Percentiles rank a stretch among this genome's conserved stretches.
phyloP scores from a whole-genome alignment of 1,139 yeast genomes.

The Blastobotrys ciferrii region DNA sequence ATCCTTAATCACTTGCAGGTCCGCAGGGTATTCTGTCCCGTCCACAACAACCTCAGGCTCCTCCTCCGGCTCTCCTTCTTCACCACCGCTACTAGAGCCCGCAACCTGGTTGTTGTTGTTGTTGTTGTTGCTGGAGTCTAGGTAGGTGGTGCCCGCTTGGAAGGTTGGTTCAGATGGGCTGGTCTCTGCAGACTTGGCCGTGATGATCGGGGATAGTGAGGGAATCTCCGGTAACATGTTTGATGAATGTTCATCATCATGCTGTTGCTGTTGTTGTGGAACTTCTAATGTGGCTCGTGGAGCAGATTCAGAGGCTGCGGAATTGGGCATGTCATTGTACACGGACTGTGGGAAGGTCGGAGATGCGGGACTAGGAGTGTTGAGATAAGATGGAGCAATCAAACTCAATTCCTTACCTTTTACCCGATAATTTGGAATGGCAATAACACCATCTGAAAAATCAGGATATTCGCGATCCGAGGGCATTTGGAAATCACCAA shows the following conservation, averaged over 20 bases:
- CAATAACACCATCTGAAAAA: constrained; percentile 62
- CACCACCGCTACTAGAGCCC: neutral
- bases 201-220: constrained; percentile 20
- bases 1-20: constrained; percentile 42
- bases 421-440: constrained; percentile 19
- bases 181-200: constrained; percentile 15
- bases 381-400: constrained; percentile 5
- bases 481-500: constrained; percentile 73
- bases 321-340: constrained; percentile 8
- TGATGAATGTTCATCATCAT: constrained; percentile 18
- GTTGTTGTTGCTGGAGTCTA: neutral
- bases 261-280: constrained; percentile 2
- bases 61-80: constrained; percentile 5
- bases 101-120: constrained; percentile 4
- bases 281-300: neutral
- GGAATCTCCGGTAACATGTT: constrained; percentile 23
- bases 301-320: constrained; percentile 3
- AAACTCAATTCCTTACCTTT: constrained; percentile 3
- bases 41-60: constrained; percentile 14
- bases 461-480: constrained; percentile 71
- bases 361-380: constrained; percentile 4
- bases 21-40: constrained; percentile 16
- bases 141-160: constrained; percentile 10
- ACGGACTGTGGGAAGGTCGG: constrained; percentile 7
- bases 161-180: constrained; percentile 17